Evolutionary conservation across 2,329 filamentous ascomycete species (phyloP), one percentile per base, ranked within the genome.

Genomic region (Huntiella abstrusa): DNA sequence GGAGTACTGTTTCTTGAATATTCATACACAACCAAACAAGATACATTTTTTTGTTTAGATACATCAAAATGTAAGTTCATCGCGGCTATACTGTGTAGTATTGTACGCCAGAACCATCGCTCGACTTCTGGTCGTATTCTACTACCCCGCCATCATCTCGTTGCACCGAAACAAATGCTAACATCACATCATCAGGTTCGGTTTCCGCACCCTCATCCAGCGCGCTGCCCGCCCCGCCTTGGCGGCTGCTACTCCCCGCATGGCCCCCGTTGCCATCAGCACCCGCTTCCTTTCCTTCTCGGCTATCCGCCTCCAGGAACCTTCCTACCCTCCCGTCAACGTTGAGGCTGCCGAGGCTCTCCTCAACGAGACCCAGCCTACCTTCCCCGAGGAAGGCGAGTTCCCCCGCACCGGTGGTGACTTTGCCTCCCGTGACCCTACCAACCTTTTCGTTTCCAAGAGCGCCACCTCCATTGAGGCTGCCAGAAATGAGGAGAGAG

Each of bases 391-490:
- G 11, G 33, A 19, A n/a, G 41, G 44, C 37, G 39, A 32, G 7
- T 22, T 34, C 39, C 15, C 13, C 39, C 19, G 33, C 15, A 16
- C 37, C 11, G 22, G 15, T 3, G 8, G n/a, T 17, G 28, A 43
- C 15, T 19, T 19, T 5, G 39, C 38, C 33, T 3, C 36, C 19
- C 13, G 33, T 7, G 47, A 49, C 41, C n/a, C 39, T 16, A 36
- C 41, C 15, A 49, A 49, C 47, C 41, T 42, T 17, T 49, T 46
- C 19, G 43, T 45, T 11, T 49, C 47, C n/a, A 45, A 45, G 35
- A 45, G 33, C 11, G 47, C 47, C 7, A 49, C 47, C 3, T 28
- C 43, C 13, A 38, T 49, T 22, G 47, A 49, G 34, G 43, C 19
- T 3, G 34, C 43, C 19, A 43, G 47, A 12, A 11, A n/a, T n/a